Evolutionary conservation across 2,329 filamentous ascomycete genomes (phyloP), one percentile per base, ranked within the genome.

Genomic region (Colletotrichum viniferum): DNA sequence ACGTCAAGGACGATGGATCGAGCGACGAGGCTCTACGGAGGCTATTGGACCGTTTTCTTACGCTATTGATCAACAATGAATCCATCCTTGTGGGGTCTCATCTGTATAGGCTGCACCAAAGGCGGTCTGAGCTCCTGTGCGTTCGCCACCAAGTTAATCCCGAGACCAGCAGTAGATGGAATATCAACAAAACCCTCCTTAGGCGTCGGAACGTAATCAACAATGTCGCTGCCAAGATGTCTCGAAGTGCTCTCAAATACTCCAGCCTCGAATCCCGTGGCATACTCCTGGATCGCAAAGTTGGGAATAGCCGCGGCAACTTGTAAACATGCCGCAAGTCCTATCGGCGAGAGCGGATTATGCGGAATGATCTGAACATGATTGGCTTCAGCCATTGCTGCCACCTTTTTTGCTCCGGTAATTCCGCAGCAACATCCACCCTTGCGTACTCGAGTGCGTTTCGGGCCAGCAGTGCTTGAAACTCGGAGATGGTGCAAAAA

Each of bases 11-110:
- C 3, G 5, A 21, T 10, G 1, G 21, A 4, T 12, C 43, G n/a
- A 21, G n/a, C 43, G 10, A 48, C 3, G 10, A 48, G 3, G 5
- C 21, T n/a, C 38, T 10, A 6, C 0, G 38, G 4, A 3, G 38
- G 3, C 9, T 12, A 5, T n/a, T n/a, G 9, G 1, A 0, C 9
- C 18, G 4, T 48, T 21, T 52, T 0, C 1, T 52, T 4, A 3
- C 7, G 0, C 43, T 52, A 52, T 52, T 21, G 43, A 4, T 52
- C 43, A 1, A 52, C 43, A 13, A 52, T 0, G n/a, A 21, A 52
- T 21, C 43, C 43, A 21, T 52, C 43, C 3, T 13, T 21, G 43
- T 52, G 43, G 43, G n/a, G 5, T 52, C n/a, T 3, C 43, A 52
- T 52, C n/a, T 1, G n/a, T 13, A 52, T 1, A 7, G n/a, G 43